Base-by-base conservation (phyloP, 495 filamentous ascomycete species). In the Tuber calosporum region DNA sequence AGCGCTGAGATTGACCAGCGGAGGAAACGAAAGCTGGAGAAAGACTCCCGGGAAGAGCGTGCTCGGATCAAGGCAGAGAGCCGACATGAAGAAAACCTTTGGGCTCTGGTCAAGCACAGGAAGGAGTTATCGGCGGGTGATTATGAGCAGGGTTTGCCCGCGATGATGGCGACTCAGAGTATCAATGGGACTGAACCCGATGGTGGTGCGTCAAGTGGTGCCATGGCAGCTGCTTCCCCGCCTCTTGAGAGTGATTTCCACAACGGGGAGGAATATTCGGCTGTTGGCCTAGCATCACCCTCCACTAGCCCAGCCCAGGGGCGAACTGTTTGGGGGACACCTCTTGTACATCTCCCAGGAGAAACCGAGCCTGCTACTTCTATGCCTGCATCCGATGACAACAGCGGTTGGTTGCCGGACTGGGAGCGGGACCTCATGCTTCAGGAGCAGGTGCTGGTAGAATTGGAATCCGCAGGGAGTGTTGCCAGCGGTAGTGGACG, bases 21-120 rank as follows among this genome's bases (percentile, higher is more conserved):
- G 42, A 86, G 93, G 43, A 93, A 90, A 79, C 85, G 87, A 62
- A 95, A 97, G 80, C 84, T 86, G 41, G 96, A 98, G 72, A 98
- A 97, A 82, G 93, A 95, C 68, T 85, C 85, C 1, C 88, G 91
- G 68, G 95, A 99, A 80, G 95, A 99, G 82, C 93, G 94, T 70
- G 94, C 96, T 79, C 88, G 96, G 26, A 77, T 95, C 7, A 87
- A 93, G 68, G 94, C 95, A 7, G 95, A 98, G 83, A 91, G 53
- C 53, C 53, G 53, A 62, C 53, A 62, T 17, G 53, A 62, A 34
- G 53, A 62, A 62, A 34, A 62, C 34, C 53, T 17, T 4, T 62
- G 53, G 53, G 53, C 26, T 34, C 15, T 62, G 26, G 53, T 26
- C 34, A 62, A 62, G 11, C 26, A 62, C 4, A 62, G 9, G 53